These are phyloP conservation scores for Ustanciosporium gigantosporum DNA, from an alignment of 1,284 basidiomycete species.

Conservation along the genomic window DNA sequence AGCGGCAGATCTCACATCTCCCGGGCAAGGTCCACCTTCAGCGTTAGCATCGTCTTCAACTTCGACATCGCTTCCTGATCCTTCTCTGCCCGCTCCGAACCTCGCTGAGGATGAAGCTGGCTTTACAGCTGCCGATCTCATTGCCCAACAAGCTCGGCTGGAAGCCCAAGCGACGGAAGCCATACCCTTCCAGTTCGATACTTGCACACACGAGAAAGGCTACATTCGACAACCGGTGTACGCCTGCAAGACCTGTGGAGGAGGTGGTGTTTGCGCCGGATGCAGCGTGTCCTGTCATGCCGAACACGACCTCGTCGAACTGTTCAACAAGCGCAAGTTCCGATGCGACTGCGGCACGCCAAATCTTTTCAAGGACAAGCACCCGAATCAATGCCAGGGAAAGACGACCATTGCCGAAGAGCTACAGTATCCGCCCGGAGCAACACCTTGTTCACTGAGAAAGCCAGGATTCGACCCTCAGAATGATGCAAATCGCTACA, in stretches of 20 bases:
- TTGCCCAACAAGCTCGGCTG: slow-evolving; percentile 58
- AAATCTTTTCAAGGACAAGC: slow-evolving; percentile 28
- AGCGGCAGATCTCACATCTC: no score
- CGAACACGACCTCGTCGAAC: slow-evolving; percentile 59
- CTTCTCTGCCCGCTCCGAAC: slow-evolving; percentile 42
- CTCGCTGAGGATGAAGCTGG: slow-evolving; percentile 39
- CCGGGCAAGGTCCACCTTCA: neutral
- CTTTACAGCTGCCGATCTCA: slow-evolving; percentile 60
- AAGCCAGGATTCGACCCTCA: slow-evolving; percentile 43
- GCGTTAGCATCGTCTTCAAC: neutral
- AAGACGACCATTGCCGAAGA: slow-evolving; percentile 8
- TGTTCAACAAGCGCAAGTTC: slow-evolving; percentile 58
- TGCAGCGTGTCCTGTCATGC: slow-evolving; percentile 62
- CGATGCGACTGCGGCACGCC: slow-evolving; percentile 60
- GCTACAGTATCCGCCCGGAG: slow-evolving; percentile 24
- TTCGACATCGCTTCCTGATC: slow-evolving; percentile 29
- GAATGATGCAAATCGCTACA: slow-evolving; percentile 58
- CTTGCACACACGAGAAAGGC: slow-evolving; percentile 60
- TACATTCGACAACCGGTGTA: slow-evolving; percentile 61
- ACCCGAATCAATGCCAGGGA: slow-evolving; percentile 11
- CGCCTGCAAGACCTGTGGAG: slow-evolving; percentile 58
- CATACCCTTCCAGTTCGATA: slow-evolving; percentile 61
- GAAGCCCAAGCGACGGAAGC: slow-evolving; percentile 61
- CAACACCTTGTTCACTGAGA: slow-evolving; percentile 42
- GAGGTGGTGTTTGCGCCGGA: slow-evolving; percentile 62